Conservation (phyloP, 1,284 basidiomycete genomes). For the Apiotrichum montevideense region DNA sequence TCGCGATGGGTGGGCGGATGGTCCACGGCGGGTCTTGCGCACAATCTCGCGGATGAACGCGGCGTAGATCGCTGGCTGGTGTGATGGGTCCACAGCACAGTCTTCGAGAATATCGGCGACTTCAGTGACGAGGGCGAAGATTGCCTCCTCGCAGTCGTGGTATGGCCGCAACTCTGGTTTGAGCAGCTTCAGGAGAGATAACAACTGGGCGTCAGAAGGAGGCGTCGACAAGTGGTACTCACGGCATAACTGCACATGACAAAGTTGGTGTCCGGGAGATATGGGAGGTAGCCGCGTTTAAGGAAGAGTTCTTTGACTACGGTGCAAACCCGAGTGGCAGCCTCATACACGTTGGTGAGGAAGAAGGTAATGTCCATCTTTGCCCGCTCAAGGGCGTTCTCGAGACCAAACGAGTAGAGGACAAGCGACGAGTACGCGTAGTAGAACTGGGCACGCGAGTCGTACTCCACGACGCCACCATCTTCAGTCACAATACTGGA, state of each 20-base stretch:
- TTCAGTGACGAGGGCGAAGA: constrained; percentile 52
- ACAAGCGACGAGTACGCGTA: constrained; percentile 78
- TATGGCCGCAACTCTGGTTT: constrained; percentile 44
- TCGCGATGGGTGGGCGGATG: constrained; percentile 14
- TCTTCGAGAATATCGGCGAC: constrained; percentile 72
- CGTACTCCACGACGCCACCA: constrained; percentile 21
- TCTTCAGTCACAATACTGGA: background rate
- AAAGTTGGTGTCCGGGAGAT: constrained; percentile 85
- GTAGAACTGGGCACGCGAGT: constrained; percentile 59
- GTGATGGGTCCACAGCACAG: constrained; percentile 64
- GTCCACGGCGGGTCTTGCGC: constrained; percentile 29
- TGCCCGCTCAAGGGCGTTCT: constrained; percentile 73
- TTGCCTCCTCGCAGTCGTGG: constrained; percentile 36
- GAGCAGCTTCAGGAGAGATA: constrained; percentile 75
- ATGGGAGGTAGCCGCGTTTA: constrained; percentile 68
- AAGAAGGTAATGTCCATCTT: constrained; percentile 69
- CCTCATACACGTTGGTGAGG: constrained; percentile 72
- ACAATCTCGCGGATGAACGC: constrained; percentile 69
- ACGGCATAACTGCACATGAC: constrained; percentile 74
- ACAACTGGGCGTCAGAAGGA: constrained; percentile 52
- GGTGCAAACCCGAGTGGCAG: constrained; percentile 51
- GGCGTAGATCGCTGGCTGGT: constrained; percentile 81
- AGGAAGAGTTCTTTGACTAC: constrained; percentile 60
- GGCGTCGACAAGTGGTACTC: constrained; percentile 6
- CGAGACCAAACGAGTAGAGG: constrained; percentile 89